Conservation (phyloP, 495 filamentous ascomycete species). For the Daldinia bambusicola region DNA sequence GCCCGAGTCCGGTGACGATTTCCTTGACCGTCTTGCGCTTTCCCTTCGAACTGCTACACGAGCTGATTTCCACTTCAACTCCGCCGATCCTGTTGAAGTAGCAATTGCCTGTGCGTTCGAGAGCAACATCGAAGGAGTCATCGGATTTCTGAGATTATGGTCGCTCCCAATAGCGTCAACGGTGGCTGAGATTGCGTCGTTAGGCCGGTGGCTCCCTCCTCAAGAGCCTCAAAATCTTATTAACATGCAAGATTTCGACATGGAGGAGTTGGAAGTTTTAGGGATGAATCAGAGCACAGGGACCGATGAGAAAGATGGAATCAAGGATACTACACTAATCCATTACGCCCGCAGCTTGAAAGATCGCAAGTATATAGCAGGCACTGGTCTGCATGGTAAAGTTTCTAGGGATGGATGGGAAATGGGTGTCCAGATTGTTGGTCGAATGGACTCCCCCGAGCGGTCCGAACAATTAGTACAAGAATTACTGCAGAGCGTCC, state of each 20-base stretch:
- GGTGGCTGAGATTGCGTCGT: slow-evolving; percentile 79
- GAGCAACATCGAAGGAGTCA: slow-evolving; percentile 75
- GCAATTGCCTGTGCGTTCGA: slow-evolving; percentile 82
- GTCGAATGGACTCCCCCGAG: slow-evolving; percentile 72
- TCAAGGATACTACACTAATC: slow-evolving; percentile 77
- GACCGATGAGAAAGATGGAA: slow-evolving; percentile 60
- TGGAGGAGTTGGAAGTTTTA: slow-evolving; percentile 65
- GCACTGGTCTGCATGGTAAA: slow-evolving; percentile 47
- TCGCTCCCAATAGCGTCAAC: slow-evolving; percentile 78
- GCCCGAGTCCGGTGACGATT: slow-evolving; percentile 47
- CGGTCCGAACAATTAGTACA: slow-evolving; percentile 73
- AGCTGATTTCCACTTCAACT: slow-evolving; percentile 73
- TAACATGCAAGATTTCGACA: slow-evolving; percentile 58
- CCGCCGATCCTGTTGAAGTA: slow-evolving; percentile 76
- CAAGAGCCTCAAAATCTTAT: slow-evolving; percentile 58
- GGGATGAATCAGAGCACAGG: slow-evolving; percentile 57
- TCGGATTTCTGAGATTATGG: slow-evolving; percentile 79
- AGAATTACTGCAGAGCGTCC: slow-evolving; percentile 63
- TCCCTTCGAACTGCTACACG: slow-evolving; percentile 59
- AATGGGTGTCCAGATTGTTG: slow-evolving; percentile 78
- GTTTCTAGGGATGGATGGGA: slow-evolving; percentile 80
- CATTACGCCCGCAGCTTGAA: slow-evolving; percentile 73
- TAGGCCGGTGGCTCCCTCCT: slow-evolving; percentile 77
- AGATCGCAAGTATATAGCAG: slow-evolving; percentile 53
- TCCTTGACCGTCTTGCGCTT: slow-evolving; percentile 60